Percentiles rank a stretch among this genome's conserved stretches.
These are phyloP conservation scores for Fonsecaea multimorphosa DNA, from an alignment of 2,329 filamentous ascomycete genomes.

Conservation along the genomic window DNA sequence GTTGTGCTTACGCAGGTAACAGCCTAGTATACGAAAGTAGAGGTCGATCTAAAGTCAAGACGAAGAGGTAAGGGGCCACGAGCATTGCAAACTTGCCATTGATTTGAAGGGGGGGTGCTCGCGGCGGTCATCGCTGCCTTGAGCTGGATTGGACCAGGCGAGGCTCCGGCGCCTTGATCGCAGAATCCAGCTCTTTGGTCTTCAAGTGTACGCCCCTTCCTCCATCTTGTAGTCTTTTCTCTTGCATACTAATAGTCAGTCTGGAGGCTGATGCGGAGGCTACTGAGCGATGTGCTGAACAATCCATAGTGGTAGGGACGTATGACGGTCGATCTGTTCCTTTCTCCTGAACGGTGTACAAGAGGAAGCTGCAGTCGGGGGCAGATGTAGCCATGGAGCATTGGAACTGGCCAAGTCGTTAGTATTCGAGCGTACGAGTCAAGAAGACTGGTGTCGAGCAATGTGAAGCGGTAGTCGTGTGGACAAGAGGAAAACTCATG, in stretches of 20 bases:
- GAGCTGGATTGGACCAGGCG: neutral
- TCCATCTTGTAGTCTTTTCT: neutral
- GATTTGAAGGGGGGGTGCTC: neutral
- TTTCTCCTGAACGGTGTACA: neutral
- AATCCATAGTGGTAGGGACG: neutral
- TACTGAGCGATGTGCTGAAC: neutral
- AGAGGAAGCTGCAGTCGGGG: neutral
- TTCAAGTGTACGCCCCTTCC: neutral
- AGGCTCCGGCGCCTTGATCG: neutral
- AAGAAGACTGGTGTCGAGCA: neutral
- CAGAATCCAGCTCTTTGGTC: neutral
- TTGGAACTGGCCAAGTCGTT: neutral
- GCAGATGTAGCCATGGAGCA: neutral
- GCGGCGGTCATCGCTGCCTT: neutral
- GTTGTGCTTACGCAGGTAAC: neutral
- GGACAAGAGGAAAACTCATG: neutral
- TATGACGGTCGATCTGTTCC: neutral
- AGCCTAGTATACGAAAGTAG: slow-evolving; percentile 9
- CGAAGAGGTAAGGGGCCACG: neutral
- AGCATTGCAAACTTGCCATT: neutral
- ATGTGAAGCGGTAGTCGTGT: neutral
- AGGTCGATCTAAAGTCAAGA: neutral
- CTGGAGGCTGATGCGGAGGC: neutral
- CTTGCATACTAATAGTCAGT: neutral
- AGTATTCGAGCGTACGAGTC: neutral